These are phyloP conservation scores for Dactylella cylindrospora DNA, from an alignment of 2,329 filamentous ascomycete genomes.

Conservation along the genomic window DNA sequence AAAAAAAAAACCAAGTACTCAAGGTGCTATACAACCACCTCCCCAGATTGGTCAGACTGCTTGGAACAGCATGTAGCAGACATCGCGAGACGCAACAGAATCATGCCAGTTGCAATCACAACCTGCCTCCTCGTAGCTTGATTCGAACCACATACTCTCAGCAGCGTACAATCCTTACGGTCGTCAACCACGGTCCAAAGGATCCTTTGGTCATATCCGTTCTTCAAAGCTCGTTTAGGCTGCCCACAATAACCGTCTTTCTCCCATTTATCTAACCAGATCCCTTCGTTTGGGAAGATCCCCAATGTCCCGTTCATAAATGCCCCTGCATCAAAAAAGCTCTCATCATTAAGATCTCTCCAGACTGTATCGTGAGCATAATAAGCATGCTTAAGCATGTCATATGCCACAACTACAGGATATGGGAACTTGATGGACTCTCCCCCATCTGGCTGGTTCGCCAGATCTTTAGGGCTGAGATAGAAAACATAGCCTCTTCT, in stretches of 20 bases:
- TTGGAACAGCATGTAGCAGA: constrained; percentile 40
- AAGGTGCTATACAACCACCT: not conserved
- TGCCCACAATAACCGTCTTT: constrained; percentile 35
- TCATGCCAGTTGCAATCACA: constrained; percentile 39
- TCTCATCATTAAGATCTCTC: constrained; percentile 34
- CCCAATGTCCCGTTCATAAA: constrained; percentile 40
- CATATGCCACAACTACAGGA: constrained; percentile 38
- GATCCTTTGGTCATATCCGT: constrained; percentile 27
- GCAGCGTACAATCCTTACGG: constrained; percentile 36
- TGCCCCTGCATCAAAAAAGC: constrained; percentile 30
- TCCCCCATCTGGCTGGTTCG: constrained; percentile 29
- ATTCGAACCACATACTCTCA: constrained; percentile 26
- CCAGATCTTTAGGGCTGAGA: constrained; percentile 22
- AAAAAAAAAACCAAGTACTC: no score
- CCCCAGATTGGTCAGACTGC: not conserved
- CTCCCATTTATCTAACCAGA: constrained; percentile 34
- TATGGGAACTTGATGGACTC: constrained; percentile 30
- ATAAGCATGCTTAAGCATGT: constrained; percentile 36
- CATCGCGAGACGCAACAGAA: constrained; percentile 26
- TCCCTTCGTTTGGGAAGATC: constrained; percentile 28
- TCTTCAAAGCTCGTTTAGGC: constrained; percentile 34
- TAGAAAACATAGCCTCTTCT: constrained; percentile 40
- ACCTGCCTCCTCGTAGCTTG: constrained; percentile 39
- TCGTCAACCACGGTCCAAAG: constrained; percentile 38
- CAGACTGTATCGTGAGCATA: constrained; percentile 37